phyloP scores from a whole-genome alignment of 306 rosid species.

The Lathyrus oleraceus region DNA sequence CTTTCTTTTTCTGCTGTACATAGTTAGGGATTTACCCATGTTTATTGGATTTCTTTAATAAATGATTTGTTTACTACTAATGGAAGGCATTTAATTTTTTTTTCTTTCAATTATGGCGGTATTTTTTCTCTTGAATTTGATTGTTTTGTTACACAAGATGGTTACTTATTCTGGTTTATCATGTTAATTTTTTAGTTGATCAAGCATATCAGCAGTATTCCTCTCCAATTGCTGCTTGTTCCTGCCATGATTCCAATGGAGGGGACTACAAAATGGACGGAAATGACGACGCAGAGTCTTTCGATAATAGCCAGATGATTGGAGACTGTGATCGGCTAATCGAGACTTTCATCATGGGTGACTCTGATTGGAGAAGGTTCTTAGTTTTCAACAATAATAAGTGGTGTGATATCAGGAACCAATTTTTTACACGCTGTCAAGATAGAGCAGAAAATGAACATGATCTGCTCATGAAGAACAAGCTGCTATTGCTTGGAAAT shows the following conservation, averaged over 20 bases:
- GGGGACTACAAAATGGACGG: conserved; percentile 35
- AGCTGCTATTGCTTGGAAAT: conserved; percentile 63
- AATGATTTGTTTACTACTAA: too few species aligned
- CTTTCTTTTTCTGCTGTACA: too few species aligned
- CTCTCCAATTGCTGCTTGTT: conserved; percentile 27
- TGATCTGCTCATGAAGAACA: conserved; percentile 61
- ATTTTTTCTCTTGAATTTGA: conserved; percentile 2
- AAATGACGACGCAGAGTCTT: conserved; percentile 37
- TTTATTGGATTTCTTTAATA: too few species aligned
- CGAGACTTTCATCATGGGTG: conserved; percentile 33
- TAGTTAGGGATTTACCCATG: too few species aligned
- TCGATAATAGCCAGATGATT: conserved; percentile 48
- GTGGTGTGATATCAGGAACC: conserved; percentile 68
- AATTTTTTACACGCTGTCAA: conserved; percentile 61
- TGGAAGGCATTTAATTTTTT: too few species aligned
- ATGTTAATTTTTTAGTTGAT: conserved; percentile 26
- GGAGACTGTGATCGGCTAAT: conserved; percentile 61
- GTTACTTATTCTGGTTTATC: not conserved
- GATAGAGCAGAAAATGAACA: conserved; percentile 58
- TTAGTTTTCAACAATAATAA: conserved; percentile 62
- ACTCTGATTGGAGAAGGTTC: conserved; percentile 64
- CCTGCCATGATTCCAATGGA: conserved; percentile 20
- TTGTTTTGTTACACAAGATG: not conserved
- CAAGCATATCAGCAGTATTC: conserved; percentile 33
- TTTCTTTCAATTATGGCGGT: not conserved